These are phyloP conservation scores for Suillus americanus DNA, from an alignment of 768 basidiomycete genomes.

Conservation along the genomic window DNA sequence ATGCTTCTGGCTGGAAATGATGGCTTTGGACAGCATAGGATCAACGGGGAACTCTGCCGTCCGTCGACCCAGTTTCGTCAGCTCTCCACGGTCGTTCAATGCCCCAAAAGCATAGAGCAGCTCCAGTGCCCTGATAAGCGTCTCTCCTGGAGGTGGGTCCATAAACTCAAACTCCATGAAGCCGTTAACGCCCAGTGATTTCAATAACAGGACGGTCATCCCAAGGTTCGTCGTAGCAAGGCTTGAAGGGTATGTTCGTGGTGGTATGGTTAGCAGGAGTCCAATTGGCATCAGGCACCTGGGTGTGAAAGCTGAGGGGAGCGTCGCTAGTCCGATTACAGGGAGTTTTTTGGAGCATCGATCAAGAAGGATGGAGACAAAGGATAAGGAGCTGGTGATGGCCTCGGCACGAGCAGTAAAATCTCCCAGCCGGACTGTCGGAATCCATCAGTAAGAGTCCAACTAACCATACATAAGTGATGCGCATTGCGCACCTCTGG, in stretches of 20 bases:
- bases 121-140: conserved; percentile 92
- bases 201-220: conserved; percentile 92
- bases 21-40: conserved; percentile 94
- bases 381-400: neutral
- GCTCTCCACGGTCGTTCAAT: conserved; percentile 91
- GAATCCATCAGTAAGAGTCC: neutral
- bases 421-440: neutral
- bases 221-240: conserved; percentile 97
- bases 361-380: neutral
- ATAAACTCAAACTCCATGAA: conserved; percentile 98
- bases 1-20: conserved; percentile 94
- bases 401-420: neutral
- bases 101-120: conserved; percentile 94
- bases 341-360: neutral
- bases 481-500: neutral
- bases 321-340: neutral
- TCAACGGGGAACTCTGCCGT: conserved; percentile 99
- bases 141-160: conserved; percentile 97
- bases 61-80: conserved; percentile 91
- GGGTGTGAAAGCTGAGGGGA: neutral
- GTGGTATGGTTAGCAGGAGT: no score
- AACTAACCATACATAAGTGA: neutral
- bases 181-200: conserved; percentile 97
- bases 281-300: no score
- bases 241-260: no score